A percentile compares a stretch with the other conserved stretches of the same genome.
Conservation (phyloP, 306 rosid genomes). For the Cucumis melo region DNA sequence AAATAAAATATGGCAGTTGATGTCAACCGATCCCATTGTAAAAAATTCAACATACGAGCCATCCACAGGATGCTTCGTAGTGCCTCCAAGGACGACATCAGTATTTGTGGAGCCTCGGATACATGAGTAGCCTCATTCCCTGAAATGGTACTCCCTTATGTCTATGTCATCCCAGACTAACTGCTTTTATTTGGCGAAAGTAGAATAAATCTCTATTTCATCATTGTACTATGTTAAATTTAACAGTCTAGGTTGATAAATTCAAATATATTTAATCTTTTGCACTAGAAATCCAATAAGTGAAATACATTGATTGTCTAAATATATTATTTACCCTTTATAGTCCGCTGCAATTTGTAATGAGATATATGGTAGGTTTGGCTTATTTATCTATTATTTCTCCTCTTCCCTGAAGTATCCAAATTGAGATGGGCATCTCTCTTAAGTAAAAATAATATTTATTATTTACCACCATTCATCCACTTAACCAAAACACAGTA, state of each 20-base stretch:
- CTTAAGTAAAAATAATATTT: too few relatives aligned
- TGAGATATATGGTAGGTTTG: background rate
- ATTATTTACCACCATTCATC: too few relatives aligned
- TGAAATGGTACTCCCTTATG: background rate
- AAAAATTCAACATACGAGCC: slow-evolving; percentile 51
- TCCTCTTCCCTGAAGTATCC: background rate
- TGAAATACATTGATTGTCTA: background rate
- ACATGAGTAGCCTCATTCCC: slow-evolving; percentile 9
- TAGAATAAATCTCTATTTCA: background rate
- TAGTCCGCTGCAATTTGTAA: background rate
- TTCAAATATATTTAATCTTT: background rate
- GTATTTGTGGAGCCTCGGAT: slow-evolving; percentile 67
- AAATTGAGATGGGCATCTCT: background rate
- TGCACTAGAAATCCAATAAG: too few relatives aligned
- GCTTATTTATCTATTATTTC: background rate
- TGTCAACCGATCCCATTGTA: slow-evolving; percentile 47
- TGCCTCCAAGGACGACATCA: slow-evolving; percentile 58
- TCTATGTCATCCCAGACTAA: background rate
- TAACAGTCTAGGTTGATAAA: background rate
- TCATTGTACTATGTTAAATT: background rate
- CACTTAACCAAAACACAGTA: too few relatives aligned
- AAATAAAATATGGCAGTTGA: slow-evolving; percentile 23
- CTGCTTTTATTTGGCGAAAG: background rate
- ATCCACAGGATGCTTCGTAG: slow-evolving; percentile 47
- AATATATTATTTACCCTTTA: background rate